Evolutionary conservation across 371 early-diverging fungal genomes (phyloP), one percentile per base, ranked within the genome.

Genomic region (Rhizopus sp.): DNA sequence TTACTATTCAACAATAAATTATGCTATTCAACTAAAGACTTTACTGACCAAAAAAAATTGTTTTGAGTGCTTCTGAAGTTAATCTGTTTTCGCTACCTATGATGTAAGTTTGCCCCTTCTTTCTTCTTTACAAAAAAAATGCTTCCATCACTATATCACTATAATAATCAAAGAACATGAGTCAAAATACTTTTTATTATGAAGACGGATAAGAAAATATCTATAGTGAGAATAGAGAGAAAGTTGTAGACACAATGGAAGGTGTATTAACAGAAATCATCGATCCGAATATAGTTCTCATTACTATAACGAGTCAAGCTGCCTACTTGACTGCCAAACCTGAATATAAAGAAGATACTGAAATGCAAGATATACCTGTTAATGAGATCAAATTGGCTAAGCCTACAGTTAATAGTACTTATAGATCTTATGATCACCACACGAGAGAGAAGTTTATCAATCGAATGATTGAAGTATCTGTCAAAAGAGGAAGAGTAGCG

Each of bases 191-290:
- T 49, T 48, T 48, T 32, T 57, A 48, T 55, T 47, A 55, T 55
- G 47, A 38, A 55, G 48, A 55, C 38, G 38, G 46, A 41, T 15
- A 16, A 37, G 56, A 55, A 29, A 54, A 54, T 45, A 32, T 54
- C 46, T 54, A 17, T 45, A 54, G 34, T 29, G 46, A 54, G 44
- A 48, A 50, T 49, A 51, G 58, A 57, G 58, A 57, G 42, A 57
- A 50, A 57, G 50, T 57, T 50, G 40, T 50, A 49, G 58, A 57
- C 49, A n/a, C 57, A 15, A 57, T 57, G 57, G 31, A 57, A 37
- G 41, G 50, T 48, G 42, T 57, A 41, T 50, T 57, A 34, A 50
- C 57, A 41, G 40, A 57, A 23, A 50, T 56, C 45, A 57, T 37
- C 32, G 50, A 57, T 50, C 57, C 49, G 5, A 50, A 41, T 15